Evolutionary conservation across 768 basidiomycete species (phyloP).

Genomic region (Naganishia onofrii): DNA sequence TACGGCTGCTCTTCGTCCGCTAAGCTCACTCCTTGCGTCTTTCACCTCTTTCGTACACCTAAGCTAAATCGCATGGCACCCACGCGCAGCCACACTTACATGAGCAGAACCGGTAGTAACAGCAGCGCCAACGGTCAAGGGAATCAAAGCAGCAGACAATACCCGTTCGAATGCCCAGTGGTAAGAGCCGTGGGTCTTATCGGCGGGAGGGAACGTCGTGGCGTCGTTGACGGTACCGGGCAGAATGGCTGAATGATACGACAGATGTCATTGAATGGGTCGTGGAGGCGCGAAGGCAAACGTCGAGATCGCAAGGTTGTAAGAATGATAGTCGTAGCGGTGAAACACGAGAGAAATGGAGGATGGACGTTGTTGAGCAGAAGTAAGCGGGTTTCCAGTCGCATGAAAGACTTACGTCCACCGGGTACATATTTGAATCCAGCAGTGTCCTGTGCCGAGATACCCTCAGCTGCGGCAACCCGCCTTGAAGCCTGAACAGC

Average conservation of each 20-base stretch:
- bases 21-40: no score
- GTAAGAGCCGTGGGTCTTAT: constrained; percentile 79
- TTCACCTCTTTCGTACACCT: no score
- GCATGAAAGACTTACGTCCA: constrained; percentile 49
- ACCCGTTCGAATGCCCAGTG: constrained; percentile 92
- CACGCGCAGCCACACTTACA: constrained; percentile 43
- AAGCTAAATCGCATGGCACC: neutral
- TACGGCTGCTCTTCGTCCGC: no score
- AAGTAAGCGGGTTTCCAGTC: neutral
- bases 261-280: neutral
- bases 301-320: neutral
- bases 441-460: constrained; percentile 46
- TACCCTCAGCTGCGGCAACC: constrained; percentile 35
- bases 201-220: constrained; percentile 78
- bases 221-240: constrained; percentile 94
- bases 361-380: neutral
- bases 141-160: constrained; percentile 80
- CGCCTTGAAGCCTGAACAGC: constrained; percentile 27
- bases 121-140: constrained; percentile 81
- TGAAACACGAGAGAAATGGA: neutral
- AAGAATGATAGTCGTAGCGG: neutral
- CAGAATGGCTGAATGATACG: constrained; percentile 64
- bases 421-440: constrained; percentile 52
- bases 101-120: constrained; percentile 61
- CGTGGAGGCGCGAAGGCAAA: neutral